Conservation (phyloP, 2,329 filamentous ascomycete genomes). For the Xylaria sp. region DNA sequence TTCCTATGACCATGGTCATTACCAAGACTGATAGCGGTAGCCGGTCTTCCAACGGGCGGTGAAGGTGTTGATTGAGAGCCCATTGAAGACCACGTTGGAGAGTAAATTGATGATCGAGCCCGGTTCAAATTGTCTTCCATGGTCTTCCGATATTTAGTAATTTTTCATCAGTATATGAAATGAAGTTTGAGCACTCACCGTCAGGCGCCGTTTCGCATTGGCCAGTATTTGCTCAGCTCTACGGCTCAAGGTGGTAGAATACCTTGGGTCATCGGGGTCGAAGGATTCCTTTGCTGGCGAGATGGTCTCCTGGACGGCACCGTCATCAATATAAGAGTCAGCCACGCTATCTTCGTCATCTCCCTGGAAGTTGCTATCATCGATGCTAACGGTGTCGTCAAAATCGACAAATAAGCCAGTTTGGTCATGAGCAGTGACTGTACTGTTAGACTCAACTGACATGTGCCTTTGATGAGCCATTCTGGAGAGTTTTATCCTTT, state of each 20-base stretch:
- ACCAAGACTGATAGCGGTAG: constrained; percentile 53
- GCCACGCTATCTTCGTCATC: constrained; percentile 74
- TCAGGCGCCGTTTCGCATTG: constrained; percentile 89
- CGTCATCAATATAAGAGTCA: constrained; percentile 64
- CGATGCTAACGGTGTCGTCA: constrained; percentile 70
- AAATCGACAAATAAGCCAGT: constrained; percentile 67
- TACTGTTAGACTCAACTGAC: constrained; percentile 71
- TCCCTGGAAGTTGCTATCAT: constrained; percentile 73
- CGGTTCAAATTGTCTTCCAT: constrained; percentile 93
- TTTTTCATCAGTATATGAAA: background rate
- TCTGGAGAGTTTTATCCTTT: constrained; percentile 53
- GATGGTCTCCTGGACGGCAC: constrained; percentile 49
- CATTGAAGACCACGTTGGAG: constrained; percentile 53
- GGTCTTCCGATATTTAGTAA: constrained; percentile 65
- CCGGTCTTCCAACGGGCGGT: constrained; percentile 59
- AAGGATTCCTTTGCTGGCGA: constrained; percentile 45
- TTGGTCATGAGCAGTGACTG: constrained; percentile 65
- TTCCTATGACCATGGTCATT: constrained; percentile 43
- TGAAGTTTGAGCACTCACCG: constrained; percentile 66
- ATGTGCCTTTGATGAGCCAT: constrained; percentile 61
- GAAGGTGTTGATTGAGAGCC: constrained; percentile 64
- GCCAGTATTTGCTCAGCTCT: constrained; percentile 90
- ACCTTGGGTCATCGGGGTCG: constrained; percentile 65
- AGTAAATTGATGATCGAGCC: constrained; percentile 75
- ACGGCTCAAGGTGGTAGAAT: constrained; percentile 81